Evolutionary conservation across 2,329 filamentous ascomycete genomes (phyloP).

Genomic region (Aspergillus puulaauensis): DNA sequence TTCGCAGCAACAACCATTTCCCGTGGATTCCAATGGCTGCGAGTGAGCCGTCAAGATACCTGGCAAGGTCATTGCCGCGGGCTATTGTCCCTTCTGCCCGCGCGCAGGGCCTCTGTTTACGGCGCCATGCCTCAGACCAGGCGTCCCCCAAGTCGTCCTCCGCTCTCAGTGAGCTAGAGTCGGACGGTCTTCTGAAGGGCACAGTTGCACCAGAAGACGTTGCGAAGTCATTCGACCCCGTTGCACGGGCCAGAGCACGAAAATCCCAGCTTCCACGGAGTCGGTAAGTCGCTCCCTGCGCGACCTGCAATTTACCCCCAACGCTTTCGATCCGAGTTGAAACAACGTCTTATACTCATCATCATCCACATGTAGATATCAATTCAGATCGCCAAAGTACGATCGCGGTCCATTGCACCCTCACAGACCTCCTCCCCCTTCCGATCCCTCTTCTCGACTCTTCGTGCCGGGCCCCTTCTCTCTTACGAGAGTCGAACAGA

Average conservation of each 20-base stretch:
- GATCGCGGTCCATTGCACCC: conserved; percentile 91
- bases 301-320: not conserved
- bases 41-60: conserved; percentile 39
- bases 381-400: conserved; percentile 92
- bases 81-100: conserved; percentile 31
- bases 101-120: conserved; percentile 31
- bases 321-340: not conserved
- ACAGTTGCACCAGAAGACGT: conserved; percentile 40
- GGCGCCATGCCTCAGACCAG: conserved; percentile 50
- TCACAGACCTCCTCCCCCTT: conserved; percentile 81
- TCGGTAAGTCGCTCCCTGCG: conserved; percentile 45
- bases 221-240: conserved; percentile 51
- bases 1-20: conserved; percentile 21
- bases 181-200: conserved; percentile 45
- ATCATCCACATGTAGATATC: conserved; percentile 65
- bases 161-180: conserved; percentile 47
- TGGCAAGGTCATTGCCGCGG: conserved; percentile 39
- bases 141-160: conserved; percentile 32
- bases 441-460: conserved; percentile 82
- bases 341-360: conserved; percentile 5
- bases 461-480: conserved; percentile 92
- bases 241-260: conserved; percentile 47
- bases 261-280: conserved; percentile 49
- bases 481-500: conserved; percentile 82
- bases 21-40: conserved; percentile 36